These are phyloP conservation scores for Trichoderma afroharzianum DNA, from an alignment of 2,329 filamentous ascomycete genomes.

Conservation along the genomic window DNA sequence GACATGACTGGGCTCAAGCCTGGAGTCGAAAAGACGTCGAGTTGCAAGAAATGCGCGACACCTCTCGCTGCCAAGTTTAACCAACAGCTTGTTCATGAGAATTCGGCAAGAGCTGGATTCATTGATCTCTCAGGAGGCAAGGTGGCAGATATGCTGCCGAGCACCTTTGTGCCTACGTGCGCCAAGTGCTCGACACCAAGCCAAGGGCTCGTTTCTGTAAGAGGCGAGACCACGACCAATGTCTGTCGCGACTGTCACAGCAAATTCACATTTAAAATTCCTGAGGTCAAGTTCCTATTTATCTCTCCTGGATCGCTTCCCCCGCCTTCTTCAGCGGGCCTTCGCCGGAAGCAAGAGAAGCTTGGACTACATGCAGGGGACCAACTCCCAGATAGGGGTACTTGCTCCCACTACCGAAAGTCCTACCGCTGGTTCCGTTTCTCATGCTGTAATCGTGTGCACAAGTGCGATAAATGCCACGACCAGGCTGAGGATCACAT, in stretches of 20 bases:
- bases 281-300: constrained; percentile 72
- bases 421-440: constrained; percentile 64
- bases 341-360: constrained; percentile 48
- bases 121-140: constrained; percentile 73
- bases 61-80: constrained; percentile 55
- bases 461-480: constrained; percentile 70
- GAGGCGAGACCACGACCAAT: constrained; percentile 69
- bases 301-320: constrained; percentile 55
- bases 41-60: constrained; percentile 58
- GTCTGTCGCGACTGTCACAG: constrained; percentile 76
- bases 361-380: constrained; percentile 57
- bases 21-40: constrained; percentile 46
- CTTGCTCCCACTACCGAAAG: constrained; percentile 56
- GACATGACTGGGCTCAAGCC: constrained; percentile 66
- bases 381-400: constrained; percentile 49
- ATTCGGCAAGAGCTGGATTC: constrained; percentile 73
- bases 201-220: constrained; percentile 66
- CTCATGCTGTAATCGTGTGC: constrained; percentile 57
- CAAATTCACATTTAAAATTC: constrained; percentile 76
- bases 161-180: constrained; percentile 76
- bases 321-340: constrained; percentile 38
- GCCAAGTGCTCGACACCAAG: constrained; percentile 68
- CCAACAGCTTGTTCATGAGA: constrained; percentile 66
- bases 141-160: constrained; percentile 72
- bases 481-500: constrained; percentile 67